phyloP scores from a whole-genome alignment of 164 flowering plant species.

The Amborella trichopoda region DNA sequence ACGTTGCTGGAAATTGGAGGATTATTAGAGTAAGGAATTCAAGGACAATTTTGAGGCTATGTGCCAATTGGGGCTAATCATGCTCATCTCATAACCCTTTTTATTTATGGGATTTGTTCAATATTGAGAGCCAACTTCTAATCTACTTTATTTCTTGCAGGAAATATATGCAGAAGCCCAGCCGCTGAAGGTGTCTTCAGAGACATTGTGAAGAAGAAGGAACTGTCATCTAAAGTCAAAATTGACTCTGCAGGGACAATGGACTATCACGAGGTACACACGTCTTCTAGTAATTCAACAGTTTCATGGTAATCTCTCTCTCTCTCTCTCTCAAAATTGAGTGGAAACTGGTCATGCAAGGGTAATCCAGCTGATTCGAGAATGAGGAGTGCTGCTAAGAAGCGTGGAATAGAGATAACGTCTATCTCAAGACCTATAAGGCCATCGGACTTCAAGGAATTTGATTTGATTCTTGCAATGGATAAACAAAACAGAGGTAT shows the following conservation, averaged over 20 bases:
- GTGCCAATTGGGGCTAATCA: no score
- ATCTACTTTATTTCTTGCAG: slow-evolving; percentile 3
- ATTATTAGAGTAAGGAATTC: no score
- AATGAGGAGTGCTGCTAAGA: slow-evolving; percentile 82
- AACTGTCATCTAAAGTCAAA: slow-evolving; percentile 42
- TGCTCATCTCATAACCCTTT: no score
- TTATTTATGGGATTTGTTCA: no score
- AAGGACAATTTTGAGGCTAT: no score
- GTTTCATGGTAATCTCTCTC: neutral
- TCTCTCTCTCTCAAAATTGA: neutral
- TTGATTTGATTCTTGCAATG: slow-evolving; percentile 70
- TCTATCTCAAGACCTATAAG: slow-evolving; percentile 76
- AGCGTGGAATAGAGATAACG: slow-evolving; percentile 81
- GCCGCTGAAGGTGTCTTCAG: slow-evolving; percentile 95
- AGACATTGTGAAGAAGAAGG: slow-evolving; percentile 53
- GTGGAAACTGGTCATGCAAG: slow-evolving; percentile 17
- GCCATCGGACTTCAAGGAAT: slow-evolving; percentile 15
- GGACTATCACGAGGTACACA: slow-evolving; percentile 20
- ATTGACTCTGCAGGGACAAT: slow-evolving; percentile 99
- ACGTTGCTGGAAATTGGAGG: no score
- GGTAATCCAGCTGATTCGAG: slow-evolving; percentile 82
- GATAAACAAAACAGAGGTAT: slow-evolving; percentile 81
- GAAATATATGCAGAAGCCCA: slow-evolving; percentile 90
- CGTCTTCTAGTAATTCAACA: neutral
- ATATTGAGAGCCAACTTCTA: no score